Conservation (phyloP, 169 alveolate species). For the Eimeria necatrix region DNA sequence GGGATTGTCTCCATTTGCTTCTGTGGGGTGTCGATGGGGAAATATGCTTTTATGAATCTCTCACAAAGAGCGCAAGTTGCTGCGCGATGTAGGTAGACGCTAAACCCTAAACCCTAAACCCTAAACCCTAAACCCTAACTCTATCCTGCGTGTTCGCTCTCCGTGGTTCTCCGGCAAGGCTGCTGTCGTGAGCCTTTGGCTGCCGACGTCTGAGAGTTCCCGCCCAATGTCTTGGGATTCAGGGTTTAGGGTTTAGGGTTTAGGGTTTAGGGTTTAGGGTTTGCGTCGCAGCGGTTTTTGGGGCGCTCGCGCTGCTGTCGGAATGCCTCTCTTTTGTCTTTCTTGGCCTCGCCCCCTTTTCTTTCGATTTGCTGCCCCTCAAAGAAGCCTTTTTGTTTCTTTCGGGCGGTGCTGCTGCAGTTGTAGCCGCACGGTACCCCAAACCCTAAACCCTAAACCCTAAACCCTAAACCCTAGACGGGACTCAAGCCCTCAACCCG, state of each 20-base stretch:
- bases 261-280: neutral
- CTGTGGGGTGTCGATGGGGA: conserved; percentile 82
- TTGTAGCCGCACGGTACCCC: conserved; percentile 28
- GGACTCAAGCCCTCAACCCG: neutral
- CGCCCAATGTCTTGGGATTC: neutral
- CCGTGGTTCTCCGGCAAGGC: neutral
- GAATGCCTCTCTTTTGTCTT: conserved; percentile 80
- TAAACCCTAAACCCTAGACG: conserved; percentile 26
- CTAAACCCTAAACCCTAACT: neutral
- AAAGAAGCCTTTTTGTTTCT: conserved; percentile 13
- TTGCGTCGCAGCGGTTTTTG: conserved; percentile 69
- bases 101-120: neutral
- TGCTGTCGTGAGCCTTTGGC: neutral
- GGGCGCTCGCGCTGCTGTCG: conserved; percentile 76
- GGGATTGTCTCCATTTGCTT: conserved; percentile 83
- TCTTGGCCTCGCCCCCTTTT: conserved; percentile 81
- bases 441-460: neutral
- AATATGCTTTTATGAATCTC: conserved; percentile 79
- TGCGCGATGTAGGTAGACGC: conserved; percentile 34
- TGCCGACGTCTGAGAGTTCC: neutral
- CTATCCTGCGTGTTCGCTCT: neutral
- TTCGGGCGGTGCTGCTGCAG: conserved; percentile 9
- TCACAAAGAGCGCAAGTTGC: conserved; percentile 65
- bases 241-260: neutral
- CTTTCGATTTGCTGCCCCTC: conserved; percentile 72